Base-by-base conservation (phyloP, 257 asterid species). In the Plantago major region DNA sequence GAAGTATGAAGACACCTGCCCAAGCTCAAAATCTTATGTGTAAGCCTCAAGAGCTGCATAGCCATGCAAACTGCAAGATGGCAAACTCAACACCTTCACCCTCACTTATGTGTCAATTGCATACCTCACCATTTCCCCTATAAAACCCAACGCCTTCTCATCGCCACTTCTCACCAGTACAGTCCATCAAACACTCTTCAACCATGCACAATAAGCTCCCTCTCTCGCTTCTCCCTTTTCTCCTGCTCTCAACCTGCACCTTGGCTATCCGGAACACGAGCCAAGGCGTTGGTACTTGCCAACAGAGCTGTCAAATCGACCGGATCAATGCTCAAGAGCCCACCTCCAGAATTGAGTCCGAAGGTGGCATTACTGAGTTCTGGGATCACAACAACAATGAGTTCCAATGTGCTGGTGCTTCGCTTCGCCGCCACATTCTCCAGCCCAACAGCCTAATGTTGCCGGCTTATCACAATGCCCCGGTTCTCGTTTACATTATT, bases 341-440 rank as follows among this genome's bases (percentile, higher is more conserved):
- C 2, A 37, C 79, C 0, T 57, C 19, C 4, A 58, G 66, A 14
- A 42, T 78, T 16, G 58, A 72, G 19, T 77, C 95, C 0, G 92
- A 88, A 44, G 96, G 79, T 49, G 95, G 96, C 7, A 42, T 16
- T 0, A 64, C 85, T 0, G 90, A 85, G 67, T 68, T 73, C 65
- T 85, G 86, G 86, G 86, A 85, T 9, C 64, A 69, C 61, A 71
- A 70, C 42, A 45, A 45, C 49, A 65, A 73, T 0, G 90, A 85
- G 11, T 80, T 81, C 82, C 81, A 50, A 10, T 88, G 95, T 58
- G 88, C 85, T 33, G 90, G 92, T 1, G 93, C 76, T 0, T 65
- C 88, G 3, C 2, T 84, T 26, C 68, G 66, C 46, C 91, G 88
- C 52, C 88, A 79, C 42, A 63, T 15, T 10, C 61, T 87, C 57